Conservation (phyloP, 2,329 filamentous ascomycete genomes). For the Curvularia verruculosa region DNA sequence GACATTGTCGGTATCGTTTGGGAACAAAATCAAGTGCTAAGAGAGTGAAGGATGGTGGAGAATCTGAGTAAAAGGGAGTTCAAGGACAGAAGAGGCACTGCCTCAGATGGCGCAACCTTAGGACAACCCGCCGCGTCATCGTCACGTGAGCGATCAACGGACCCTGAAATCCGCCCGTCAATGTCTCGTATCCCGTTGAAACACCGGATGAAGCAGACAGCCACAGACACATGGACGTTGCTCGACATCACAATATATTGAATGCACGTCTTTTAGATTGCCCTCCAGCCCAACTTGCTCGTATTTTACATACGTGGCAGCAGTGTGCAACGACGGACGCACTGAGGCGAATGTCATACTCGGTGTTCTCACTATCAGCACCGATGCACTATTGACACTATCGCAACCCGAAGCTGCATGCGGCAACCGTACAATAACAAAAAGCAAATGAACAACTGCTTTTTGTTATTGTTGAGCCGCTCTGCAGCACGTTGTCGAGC, state of each 20-base stretch:
- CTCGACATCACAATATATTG: background rate
- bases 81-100: conserved; percentile 21
- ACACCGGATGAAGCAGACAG: conserved; percentile 10
- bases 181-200: conserved; percentile 17
- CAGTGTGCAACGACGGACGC: background rate
- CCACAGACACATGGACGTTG: background rate
- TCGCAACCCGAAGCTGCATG: background rate
- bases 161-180: conserved; percentile 10
- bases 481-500: background rate
- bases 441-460: background rate
- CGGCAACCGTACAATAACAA: background rate
- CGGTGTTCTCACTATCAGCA: background rate
- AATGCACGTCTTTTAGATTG: background rate
- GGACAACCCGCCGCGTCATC: conserved; percentile 16
- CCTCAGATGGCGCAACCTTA: conserved; percentile 15
- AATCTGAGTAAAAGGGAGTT: conserved; percentile 19
- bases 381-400: background rate
- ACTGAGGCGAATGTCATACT: background rate
- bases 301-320: background rate
- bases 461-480: background rate
- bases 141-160: conserved; percentile 15
- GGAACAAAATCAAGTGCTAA: conserved; percentile 17
- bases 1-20: conserved; percentile 35
- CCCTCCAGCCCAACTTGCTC: background rate
- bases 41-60: conserved; percentile 18